phyloP scores from a whole-genome alignment of 208 protist genomes.

The Crithidia sp. region DNA sequence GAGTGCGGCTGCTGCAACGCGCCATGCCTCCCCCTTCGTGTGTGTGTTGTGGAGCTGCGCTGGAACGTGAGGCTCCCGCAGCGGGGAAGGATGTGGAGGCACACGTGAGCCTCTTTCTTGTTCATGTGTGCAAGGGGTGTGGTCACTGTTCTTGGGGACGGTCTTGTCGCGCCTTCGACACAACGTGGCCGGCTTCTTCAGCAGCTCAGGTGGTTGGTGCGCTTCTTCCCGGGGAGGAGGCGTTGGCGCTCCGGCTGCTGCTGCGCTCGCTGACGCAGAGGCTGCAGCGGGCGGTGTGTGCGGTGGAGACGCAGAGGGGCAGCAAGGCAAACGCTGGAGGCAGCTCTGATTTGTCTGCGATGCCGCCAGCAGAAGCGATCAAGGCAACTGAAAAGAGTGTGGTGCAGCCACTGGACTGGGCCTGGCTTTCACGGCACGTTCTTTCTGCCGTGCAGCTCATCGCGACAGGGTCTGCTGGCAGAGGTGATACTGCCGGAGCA shows the following conservation, averaged over 20 bases:
- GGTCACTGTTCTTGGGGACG: constrained; percentile 26
- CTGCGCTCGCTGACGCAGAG: constrained; percentile 19
- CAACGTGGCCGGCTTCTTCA: background rate
- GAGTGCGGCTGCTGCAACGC: background rate
- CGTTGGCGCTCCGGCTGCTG: constrained; percentile 32
- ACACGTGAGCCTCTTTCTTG: background rate
- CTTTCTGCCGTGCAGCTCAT: constrained; percentile 19
- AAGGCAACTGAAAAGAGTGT: too few species aligned
- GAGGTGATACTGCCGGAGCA: background rate
- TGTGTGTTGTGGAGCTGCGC: constrained; percentile 8
- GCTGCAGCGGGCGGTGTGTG: constrained; percentile 8
- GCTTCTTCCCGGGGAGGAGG: constrained; percentile 28
- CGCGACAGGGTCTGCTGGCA: background rate
- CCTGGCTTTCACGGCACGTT: constrained; percentile 30
- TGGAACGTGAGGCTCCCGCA: too few species aligned
- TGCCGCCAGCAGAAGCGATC: too few species aligned
- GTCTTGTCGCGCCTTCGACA: constrained; percentile 25
- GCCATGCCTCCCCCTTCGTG: background rate
- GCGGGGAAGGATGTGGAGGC: background rate
- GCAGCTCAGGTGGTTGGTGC: background rate
- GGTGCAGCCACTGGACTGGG: constrained; percentile 24
- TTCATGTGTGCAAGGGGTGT: constrained; percentile 20
- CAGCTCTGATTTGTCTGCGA: too few species aligned
- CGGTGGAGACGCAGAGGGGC: background rate
- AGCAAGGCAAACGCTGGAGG: background rate